phyloP scores from a whole-genome alignment of 371 early-diverging fungal genomes.

The Racocetra persica region DNA sequence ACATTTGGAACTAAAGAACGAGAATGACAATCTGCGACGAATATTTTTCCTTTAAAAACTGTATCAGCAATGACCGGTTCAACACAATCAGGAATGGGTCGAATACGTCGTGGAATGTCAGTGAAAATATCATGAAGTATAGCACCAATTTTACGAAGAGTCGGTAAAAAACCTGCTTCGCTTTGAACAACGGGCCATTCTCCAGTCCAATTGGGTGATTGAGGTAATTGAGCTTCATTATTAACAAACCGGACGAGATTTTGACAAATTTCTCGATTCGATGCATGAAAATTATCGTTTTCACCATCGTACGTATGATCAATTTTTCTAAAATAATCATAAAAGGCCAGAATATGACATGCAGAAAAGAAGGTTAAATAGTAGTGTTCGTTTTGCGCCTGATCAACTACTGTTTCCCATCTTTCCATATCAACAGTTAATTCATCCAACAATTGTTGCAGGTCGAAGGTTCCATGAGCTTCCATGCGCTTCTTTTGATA shows the following conservation, averaged over 20 bases:
- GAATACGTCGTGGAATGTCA: not conserved
- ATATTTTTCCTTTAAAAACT: slow-evolving; percentile 26
- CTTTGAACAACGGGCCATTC: not conserved
- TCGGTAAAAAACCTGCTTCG: not conserved
- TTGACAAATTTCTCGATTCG: slow-evolving; percentile 15
- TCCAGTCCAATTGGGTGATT: not conserved
- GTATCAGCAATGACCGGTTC: slow-evolving; percentile 6
- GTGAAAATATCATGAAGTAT: slow-evolving; percentile 10
- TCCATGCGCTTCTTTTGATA: slow-evolving; percentile 20
- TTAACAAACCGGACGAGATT: slow-evolving; percentile 17
- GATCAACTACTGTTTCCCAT: slow-evolving; percentile 25
- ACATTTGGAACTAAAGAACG: slow-evolving; percentile 33
- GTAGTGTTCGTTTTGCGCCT: slow-evolving; percentile 23
- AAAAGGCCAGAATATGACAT: slow-evolving; percentile 30
- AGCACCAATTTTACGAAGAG: slow-evolving; percentile 25
- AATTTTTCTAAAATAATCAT: not conserved
- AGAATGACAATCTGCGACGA: slow-evolving; percentile 39
- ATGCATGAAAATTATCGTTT: not conserved
- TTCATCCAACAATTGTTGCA: not conserved
- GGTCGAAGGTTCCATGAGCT: not conserved
- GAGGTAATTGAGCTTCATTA: not conserved
- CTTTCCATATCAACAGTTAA: slow-evolving; percentile 31
- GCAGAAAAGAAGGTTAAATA: slow-evolving; percentile 39
- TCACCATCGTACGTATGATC: not conserved
- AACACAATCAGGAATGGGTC: not conserved